These are phyloP conservation scores for Rhodosporidiobolus odoratus DNA, from an alignment of 768 basidiomycete genomes.

Conservation along the genomic window DNA sequence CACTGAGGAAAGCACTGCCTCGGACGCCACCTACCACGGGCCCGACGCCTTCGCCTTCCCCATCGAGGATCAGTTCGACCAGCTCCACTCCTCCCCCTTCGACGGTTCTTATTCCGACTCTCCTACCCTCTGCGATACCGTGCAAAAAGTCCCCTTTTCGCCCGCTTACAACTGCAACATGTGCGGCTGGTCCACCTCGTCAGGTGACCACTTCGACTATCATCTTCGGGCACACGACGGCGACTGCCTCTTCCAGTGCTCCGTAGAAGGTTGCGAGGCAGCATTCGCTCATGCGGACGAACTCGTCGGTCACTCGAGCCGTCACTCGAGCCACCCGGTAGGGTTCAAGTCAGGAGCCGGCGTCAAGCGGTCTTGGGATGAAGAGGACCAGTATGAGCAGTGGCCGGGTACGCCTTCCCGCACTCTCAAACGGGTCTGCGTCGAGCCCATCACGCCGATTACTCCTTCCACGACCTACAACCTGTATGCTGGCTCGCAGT, in stretches of 20 bases:
- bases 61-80: no score
- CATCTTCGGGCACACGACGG: slow-evolving; percentile 11
- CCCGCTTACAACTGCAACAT: not conserved
- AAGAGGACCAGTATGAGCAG: not conserved
- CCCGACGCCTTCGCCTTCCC: no score
- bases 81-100: no score
- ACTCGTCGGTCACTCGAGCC: not conserved
- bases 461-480: slow-evolving; percentile 8
- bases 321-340: not conserved
- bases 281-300: not conserved
- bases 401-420: not conserved
- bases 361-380: not conserved
- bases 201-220: not conserved
- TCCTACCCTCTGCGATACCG: no score
- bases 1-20: no score
- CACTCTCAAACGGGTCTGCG: slow-evolving; percentile 10
- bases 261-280: slow-evolving; percentile 5
- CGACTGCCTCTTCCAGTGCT: slow-evolving; percentile 18
- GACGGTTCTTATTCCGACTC: no score
- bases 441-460: slow-evolving; percentile 26
- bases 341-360: no score
- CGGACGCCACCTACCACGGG: no score
- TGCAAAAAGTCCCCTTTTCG: no score
- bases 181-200: not conserved
- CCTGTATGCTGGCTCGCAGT: not conserved